Conservation (phyloP, 2,329 filamentous ascomycete genomes). For the Blumeria hordei region DNA sequence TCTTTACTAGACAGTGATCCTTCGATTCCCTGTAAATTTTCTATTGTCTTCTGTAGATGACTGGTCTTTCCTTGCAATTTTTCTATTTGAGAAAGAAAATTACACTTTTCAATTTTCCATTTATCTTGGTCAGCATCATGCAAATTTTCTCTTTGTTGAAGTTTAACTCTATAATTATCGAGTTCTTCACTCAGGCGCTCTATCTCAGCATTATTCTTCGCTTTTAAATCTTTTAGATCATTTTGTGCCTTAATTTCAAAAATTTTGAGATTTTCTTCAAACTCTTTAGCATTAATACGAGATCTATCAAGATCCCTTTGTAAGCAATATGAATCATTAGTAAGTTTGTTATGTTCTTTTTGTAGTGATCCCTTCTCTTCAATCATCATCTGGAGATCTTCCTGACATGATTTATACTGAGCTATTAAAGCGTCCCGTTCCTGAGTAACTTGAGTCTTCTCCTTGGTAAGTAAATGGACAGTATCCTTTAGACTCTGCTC, state of each 20-base stretch:
- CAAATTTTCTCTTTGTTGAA: constrained; percentile 43
- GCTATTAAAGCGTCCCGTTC: constrained; percentile 6
- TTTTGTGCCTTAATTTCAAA: constrained; percentile 18
- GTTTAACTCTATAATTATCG: constrained; percentile 29
- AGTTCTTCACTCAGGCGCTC: constrained; percentile 26
- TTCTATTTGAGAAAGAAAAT: constrained; percentile 38
- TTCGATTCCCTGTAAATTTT: constrained; percentile 42
- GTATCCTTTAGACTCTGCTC: constrained; percentile 17
- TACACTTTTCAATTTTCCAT: constrained; percentile 43
- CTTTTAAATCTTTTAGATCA: constrained; percentile 33
- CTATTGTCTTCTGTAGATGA: constrained; percentile 45
- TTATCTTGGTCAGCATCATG: constrained; percentile 48
- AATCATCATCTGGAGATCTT: constrained; percentile 31
- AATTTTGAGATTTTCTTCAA: constrained; percentile 24
- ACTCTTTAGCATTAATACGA: constrained; percentile 20
- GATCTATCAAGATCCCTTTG: constrained; percentile 34
- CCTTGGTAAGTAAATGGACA: constrained; percentile 18
- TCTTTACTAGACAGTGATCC: constrained; percentile 44
- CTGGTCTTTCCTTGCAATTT: constrained; percentile 42
- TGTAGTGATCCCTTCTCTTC: constrained; percentile 49
- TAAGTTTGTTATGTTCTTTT: constrained; percentile 40
- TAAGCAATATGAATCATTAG: constrained; percentile 38
- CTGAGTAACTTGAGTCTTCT: constrained; percentile 15
- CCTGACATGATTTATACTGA: constrained; percentile 28
- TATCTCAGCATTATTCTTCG: constrained; percentile 28